Base-by-base conservation (phyloP, 1,139 yeast genomes). In the Sugiyamaella pinicola region DNA sequence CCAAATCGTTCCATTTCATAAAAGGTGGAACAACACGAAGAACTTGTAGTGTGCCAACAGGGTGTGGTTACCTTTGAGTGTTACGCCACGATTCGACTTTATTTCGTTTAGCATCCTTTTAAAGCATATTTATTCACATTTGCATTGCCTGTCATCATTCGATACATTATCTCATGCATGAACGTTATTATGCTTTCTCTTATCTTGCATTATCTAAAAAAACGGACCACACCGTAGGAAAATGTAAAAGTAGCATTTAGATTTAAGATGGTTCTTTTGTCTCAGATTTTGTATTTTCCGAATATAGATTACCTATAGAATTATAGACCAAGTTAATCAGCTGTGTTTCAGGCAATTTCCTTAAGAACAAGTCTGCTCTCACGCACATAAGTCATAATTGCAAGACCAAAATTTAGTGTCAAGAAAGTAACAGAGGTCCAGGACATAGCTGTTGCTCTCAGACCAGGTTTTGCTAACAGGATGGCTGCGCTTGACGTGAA, bases 381-480 rank as follows among this genome's bases (percentile, higher is more conserved):
- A 9, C 49, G 49, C 5, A 15, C 17, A 31, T 34, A 40, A 18
- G 6, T 35, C 13, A 33, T 17, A 12, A 31, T n/a, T 12, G 51
- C 24, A 7, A 48, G 22, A 12, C 28, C 41, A 13, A 39, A 21
- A 31, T 45, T 48, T 18, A 48, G 10, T 5, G 41, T 26, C 24
- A 58, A 59, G 56, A 84, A 78, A 1, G 81, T 65, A 64, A 84
- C 83, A 0, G 82, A 75, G 4, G 79, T 68, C 90, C 91, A 85
- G 1, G 83, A 71, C 79, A 85, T 75, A 0, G 79, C 76, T 18
- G 76, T 74, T 0, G 90, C 87, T 52, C 85, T 73, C 1, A 56
- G 61, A 1, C 93, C 93, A 4, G 66, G 64, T 4, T 65, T 61
- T 0, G 79, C 81, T 5, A 62, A 51, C 0, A 85, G 64, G 3